Evolutionary conservation across 2,329 filamentous ascomycete genomes (phyloP), one percentile per base, ranked within the genome.

Genomic region (Aspergillus flavus): DNA sequence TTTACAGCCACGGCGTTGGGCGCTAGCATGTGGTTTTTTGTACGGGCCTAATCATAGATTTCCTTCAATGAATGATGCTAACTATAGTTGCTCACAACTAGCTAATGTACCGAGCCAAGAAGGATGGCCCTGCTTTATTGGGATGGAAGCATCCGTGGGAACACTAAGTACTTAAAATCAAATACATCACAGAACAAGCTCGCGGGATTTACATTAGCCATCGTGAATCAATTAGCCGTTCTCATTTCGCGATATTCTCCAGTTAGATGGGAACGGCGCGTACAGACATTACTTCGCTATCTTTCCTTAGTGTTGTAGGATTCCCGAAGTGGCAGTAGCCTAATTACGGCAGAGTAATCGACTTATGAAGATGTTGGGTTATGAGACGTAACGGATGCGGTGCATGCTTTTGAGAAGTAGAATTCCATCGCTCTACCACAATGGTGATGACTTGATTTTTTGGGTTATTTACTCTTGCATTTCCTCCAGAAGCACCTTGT

Each of bases 21-120:
- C 71, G 95, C 95, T 61, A 92, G 91, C 82, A 99, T 98, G 95
- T 99, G 95, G 95, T 98, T 99, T 83, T 99, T 95, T 80, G 94
- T 98, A 87, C 58, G 74, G 60, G 10, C 32, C 28, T 30, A 39
- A 52, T 26, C 3, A 16, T 32, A 28, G 23, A n/a, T 30, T 9
- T 6, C 21, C 36, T 30, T 30, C 45, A 9, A 21, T 43, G 32
- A 56, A 54, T 26, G 54, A 34, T 65, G 52, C 72, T 73, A 63
- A 74, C 60, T n/a, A 46, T 58, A 23, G 36, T n/a, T 45, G 39
- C 34, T 59, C 32, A 53, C 41, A 14, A 64, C 43, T 73, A 97
- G 94, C 82, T 97, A 76, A 93, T 97, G 89, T 98, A 97, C 84
- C 89, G 95, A 74, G 93, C 93, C 73, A 96, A 94, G 88, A 91